Evolutionary conservation across 2,329 filamentous ascomycete species (phyloP), one percentile per base, ranked within the genome.

Genomic region (Trichoderma guizhouense): DNA sequence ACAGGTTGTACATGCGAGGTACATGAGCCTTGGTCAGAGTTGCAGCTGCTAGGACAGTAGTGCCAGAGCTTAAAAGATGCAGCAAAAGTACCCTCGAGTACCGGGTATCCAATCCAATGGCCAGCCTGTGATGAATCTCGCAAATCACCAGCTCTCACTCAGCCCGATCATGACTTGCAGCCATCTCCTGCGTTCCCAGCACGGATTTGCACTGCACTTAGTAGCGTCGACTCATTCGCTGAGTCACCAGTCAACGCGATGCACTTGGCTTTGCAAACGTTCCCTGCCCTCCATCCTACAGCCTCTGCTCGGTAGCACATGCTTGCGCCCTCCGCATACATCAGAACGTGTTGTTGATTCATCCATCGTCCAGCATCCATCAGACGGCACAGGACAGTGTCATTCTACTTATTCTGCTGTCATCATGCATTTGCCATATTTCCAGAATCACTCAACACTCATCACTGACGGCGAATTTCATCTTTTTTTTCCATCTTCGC

Each of bases 191-290:
- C 66, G 60, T 61, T 34, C 5, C 11, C 36, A 57, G 36, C 21
- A 15, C 9, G 21, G 30, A 60, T 12, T 61, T 30, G 36, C 28
- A 32, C 21, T 30, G 36, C 28, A 32, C 21, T 36, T 36, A 18
- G 34, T 51, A 69, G 67, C 57, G 67, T 69, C 67, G 67, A 69
- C 55, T 69, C 67, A 69, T 34, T 36, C n/a, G 62, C 58, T 69
- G 67, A 69, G 57, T 69, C 67, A 69, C 36, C 67, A 60, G 21
- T 11, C 39, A 18, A n/a, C 39, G 39, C 39, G 39, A 43, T 43
- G 39, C 39, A n/a, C 39, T 68, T 47, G 65, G 65, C 65, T 26
- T 34, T 60, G 36, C 65, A 69, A 51, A 69, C 36, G 65, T 69
- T 24, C 65, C 65, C 43, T 60, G n/a, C 26, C 8, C 63, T 51